Base-by-base conservation (phyloP, 768 basidiomycete genomes). In the Kwoniella botswanensis region DNA sequence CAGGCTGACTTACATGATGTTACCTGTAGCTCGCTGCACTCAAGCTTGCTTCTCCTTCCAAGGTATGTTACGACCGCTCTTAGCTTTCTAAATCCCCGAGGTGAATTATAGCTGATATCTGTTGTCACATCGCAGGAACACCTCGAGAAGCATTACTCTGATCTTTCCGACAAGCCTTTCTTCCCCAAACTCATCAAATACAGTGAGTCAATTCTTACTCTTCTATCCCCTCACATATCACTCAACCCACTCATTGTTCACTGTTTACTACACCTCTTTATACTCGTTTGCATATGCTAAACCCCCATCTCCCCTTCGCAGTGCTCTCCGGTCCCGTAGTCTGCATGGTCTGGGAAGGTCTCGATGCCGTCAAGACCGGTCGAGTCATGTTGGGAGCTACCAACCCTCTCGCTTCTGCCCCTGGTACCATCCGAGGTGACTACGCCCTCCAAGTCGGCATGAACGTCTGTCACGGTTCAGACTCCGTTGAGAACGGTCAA, bases 101-200 rank as follows among this genome's bases (percentile, higher is more conserved):
- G n/a, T n/a, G n/a, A n/a, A n/a, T n/a, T n/a, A n/a, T n/a, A n/a
- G 42, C 55, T 56, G 42, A 56, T 50, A 21, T 22, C 17, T 29
- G n/a, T 62, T 29, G n/a, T 62, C 46, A 10, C 53, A 35, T 53
- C 12, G 4, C 63, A 79, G 71, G 88, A 88, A 80, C 95, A 94
- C 86, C 93, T 99, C 82, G 92, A 97, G 87, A 89, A 93, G 82
- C 97, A 99, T 89, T 99, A 99, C 85, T 92, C 88, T 78, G 97
- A 98, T 87, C 92, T 98, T 86, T 91, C 88, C 84, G 90, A 88
- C 77, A 97, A 96, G 89, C 82, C 89, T 67, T 99, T 99, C 90
- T 99, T 98, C 90, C 92, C 93, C 77, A 92, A 93, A 76, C 86
- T 98, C 81, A 77, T 98, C 89, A 90, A 90, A 84, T 98, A 98